These are phyloP conservation scores for Apiotrichum gracile DNA, from an alignment of 1,284 basidiomycete genomes.

Conservation along the genomic window DNA sequence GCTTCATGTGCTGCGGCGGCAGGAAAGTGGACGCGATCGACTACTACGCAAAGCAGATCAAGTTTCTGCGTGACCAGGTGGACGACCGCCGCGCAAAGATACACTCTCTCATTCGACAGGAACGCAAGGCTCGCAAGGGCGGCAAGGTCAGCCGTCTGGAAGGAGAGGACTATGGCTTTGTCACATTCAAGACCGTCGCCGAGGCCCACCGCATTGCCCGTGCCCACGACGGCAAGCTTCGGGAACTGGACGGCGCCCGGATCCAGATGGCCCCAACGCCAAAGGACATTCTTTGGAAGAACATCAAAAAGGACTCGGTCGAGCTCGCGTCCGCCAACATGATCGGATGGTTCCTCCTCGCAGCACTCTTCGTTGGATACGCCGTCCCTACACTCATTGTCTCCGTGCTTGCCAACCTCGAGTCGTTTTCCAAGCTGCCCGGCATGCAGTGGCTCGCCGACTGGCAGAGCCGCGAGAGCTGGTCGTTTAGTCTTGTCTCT, in stretches of 20 bases:
- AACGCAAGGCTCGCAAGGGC: slow-evolving; percentile 38
- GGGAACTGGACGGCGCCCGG: slow-evolving; percentile 43
- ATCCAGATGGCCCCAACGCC: slow-evolving; percentile 42
- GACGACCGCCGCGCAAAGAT: slow-evolving; percentile 70
- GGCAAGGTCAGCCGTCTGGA: slow-evolving; percentile 27
- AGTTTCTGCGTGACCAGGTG: slow-evolving; percentile 59
- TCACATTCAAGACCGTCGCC: slow-evolving; percentile 84
- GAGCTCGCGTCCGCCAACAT: slow-evolving; percentile 62
- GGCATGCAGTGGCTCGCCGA: not conserved
- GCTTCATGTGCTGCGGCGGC: slow-evolving; percentile 68
- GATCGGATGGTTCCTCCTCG: slow-evolving; percentile 69
- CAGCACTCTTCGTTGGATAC: slow-evolving; percentile 78
- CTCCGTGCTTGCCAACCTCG: slow-evolving; percentile 72
- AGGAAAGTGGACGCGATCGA: slow-evolving; percentile 73
- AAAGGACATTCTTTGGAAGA: slow-evolving; percentile 65
- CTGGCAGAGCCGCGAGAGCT: slow-evolving; percentile 24
- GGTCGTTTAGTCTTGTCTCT: slow-evolving; percentile 56
- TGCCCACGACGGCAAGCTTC: slow-evolving; percentile 37
- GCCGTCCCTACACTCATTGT: slow-evolving; percentile 69
- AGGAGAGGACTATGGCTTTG: slow-evolving; percentile 86
- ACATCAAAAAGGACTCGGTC: slow-evolving; percentile 66
- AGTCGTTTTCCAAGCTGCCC: slow-evolving; percentile 18
- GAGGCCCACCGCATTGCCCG: slow-evolving; percentile 58
- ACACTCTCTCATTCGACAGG: slow-evolving; percentile 52
- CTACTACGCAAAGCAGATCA: slow-evolving; percentile 66